These are phyloP conservation scores for Prunus salicina DNA, from an alignment of 306 rosid species.

Conservation along the genomic window DNA sequence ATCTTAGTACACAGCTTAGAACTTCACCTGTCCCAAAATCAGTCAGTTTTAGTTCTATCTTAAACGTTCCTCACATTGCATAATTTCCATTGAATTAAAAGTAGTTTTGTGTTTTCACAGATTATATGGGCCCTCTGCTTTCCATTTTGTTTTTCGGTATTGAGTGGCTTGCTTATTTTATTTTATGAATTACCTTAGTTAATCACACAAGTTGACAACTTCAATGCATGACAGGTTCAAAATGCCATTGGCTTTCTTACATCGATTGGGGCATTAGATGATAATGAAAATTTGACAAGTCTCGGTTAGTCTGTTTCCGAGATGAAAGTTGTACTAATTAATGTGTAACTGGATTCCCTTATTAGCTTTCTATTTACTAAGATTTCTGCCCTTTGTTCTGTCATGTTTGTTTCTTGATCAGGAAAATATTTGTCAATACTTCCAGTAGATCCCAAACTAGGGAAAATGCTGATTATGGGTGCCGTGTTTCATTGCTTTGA, in stretches of 20 bases:
- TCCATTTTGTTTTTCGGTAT: neutral
- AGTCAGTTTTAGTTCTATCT: neutral
- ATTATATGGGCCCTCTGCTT: neutral
- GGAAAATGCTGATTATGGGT: constrained; percentile 97
- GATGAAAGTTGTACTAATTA: constrained; percentile 5
- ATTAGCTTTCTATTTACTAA: neutral
- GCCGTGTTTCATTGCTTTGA: constrained; percentile 94
- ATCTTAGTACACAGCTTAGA: neutral
- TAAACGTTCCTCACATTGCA: neutral
- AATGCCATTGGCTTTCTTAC: constrained; percentile 90
- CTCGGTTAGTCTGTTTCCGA: constrained; percentile 62
- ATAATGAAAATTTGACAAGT: constrained; percentile 71
- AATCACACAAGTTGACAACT: constrained; percentile 15
- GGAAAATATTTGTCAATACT: constrained; percentile 88
- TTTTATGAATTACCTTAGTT: neutral
- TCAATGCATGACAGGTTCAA: constrained; percentile 64
- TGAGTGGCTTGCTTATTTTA: neutral
- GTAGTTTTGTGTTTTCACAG: neutral
- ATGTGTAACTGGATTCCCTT: neutral
- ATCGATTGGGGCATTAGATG: constrained; percentile 93
- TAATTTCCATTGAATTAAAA: neutral
- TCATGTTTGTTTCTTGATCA: constrained; percentile 31
- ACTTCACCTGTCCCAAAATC: neutral
- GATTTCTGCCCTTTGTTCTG: neutral
- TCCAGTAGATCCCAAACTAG: constrained; percentile 97